Base-by-base conservation (phyloP, 73 alveolate species). In the Effrenium voratum region DNA sequence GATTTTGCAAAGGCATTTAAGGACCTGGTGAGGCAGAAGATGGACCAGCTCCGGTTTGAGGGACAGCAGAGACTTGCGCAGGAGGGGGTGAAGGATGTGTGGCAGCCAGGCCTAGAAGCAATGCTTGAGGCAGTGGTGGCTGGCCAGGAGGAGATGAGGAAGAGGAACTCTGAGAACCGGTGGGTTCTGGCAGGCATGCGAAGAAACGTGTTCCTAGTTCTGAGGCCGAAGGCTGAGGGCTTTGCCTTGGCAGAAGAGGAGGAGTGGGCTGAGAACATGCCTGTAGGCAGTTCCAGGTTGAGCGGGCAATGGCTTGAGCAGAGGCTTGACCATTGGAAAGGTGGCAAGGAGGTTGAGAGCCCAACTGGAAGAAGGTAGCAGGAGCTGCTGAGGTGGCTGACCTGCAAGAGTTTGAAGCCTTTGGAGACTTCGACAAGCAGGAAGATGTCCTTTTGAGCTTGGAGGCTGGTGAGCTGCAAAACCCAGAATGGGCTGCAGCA, bases 161-260 rank as follows among this genome's bases (percentile, higher is more conserved):
- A 84, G 30, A 15, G 28, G 34, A 84, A 84, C 26, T 59, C 52
- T 13, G 28, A 57, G 44, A 44, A 59, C 8, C 55, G 57, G 28
- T 84, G 79, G 80, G 93, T 84, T 28, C 46, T 84, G 55, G 80
- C 59, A 13, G 93, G 93, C 6, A 30, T 84, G 43, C 36, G 93
- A 28, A 12, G 93, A 28, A 84, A 84, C 38, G 93, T 79, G 15
- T 22, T 84, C 16, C 47, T 84, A 6, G 81, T n/a, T 3, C 1
- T 84, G 76, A n/a, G 93, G 44, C 93, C 93, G 3, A 45, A 57
- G 30, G 16, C 36, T 43, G 10, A 38, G 5, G 93, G 93, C 26
- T 4, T 2, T 1, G 12, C 57, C 63, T 22, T 6, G 57, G 16
- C 3, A 12, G 60, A 36, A 2, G 34, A 84, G 8, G 57, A 84